Percentiles rank a stretch among this genome's conserved stretches.
Conservation (phyloP, 1,284 basidiomycete genomes). For the Sparassis latifolia region DNA sequence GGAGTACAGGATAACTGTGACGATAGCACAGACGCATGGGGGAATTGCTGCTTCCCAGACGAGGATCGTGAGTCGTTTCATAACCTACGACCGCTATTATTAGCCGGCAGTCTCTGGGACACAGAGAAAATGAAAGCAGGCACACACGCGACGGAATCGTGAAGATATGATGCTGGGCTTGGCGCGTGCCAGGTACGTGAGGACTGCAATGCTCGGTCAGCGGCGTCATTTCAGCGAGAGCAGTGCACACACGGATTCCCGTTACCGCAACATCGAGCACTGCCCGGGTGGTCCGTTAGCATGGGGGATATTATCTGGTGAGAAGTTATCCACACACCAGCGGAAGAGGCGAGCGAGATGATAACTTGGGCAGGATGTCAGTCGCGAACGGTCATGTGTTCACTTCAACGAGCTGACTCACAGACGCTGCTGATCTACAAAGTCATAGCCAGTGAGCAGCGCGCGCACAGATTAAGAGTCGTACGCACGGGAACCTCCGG, state of each 20-base stretch:
- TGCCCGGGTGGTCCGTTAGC: slow-evolving; percentile 2
- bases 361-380: slow-evolving; percentile 12
- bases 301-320: too few relatives aligned
- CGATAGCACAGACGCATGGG: slow-evolving; percentile 23
- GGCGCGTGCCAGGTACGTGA: slow-evolving; percentile 23
- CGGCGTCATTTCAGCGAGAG: neutral
- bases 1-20: slow-evolving; percentile 20
- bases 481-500: too few relatives aligned
- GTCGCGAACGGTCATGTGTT: too few relatives aligned
- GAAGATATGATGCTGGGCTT: slow-evolving; percentile 20
- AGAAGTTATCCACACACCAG: slow-evolving; percentile 12
- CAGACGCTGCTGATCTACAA: neutral
- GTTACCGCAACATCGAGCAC: slow-evolving; percentile 23
- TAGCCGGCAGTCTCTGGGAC: too few relatives aligned
- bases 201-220: slow-evolving; percentile 11
- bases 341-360: slow-evolving; percentile 18
- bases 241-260: slow-evolving; percentile 15
- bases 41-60: slow-evolving; percentile 27
- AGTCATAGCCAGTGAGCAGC: neutral
- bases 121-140: neutral
- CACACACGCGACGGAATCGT: slow-evolving; percentile 20
- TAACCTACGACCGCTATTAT: slow-evolving; percentile 9
- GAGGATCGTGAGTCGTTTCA: slow-evolving; percentile 19
- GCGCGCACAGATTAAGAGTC: neutral
- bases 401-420: neutral